phyloP scores from a whole-genome alignment of 2,329 filamentous ascomycete genomes.

The Exophiala phaeomuriformis region DNA sequence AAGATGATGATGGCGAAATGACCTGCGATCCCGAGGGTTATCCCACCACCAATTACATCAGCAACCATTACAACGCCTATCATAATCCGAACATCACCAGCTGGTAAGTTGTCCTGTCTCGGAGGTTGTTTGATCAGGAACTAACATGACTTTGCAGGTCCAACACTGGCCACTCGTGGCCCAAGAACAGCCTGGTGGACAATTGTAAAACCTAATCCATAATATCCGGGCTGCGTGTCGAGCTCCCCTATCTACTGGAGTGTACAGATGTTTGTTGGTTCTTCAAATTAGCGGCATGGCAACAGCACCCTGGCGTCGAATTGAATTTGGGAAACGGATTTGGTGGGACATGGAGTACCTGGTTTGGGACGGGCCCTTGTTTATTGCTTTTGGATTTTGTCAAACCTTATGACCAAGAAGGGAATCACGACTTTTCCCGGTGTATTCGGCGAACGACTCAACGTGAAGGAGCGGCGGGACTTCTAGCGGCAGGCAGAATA shows the following conservation, averaged over 20 bases:
- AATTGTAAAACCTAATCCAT: conserved; percentile 39
- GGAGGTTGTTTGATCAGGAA: background rate
- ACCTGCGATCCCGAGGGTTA: conserved; percentile 64
- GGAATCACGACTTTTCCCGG: conserved; percentile 19
- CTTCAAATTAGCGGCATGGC: conserved; percentile 23
- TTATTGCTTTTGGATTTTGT: conserved; percentile 14
- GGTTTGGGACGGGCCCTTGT: background rate
- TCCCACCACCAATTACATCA: conserved; percentile 61
- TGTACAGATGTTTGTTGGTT: conserved; percentile 22
- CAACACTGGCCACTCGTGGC: conserved; percentile 51
- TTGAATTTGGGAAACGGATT: conserved; percentile 13
- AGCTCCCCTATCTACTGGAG: conserved; percentile 8
- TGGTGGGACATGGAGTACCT: conserved; percentile 13
- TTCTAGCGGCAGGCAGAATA: background rate
- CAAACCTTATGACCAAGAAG: conserved; percentile 20
- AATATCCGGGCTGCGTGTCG: conserved; percentile 21
- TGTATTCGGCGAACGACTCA: conserved; percentile 11
- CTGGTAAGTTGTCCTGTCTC: conserved; percentile 45
- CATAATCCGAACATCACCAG: conserved; percentile 56
- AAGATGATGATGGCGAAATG: conserved; percentile 52
- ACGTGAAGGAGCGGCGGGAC: conserved; percentile 9
- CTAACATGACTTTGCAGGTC: conserved; percentile 32
- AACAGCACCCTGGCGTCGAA: conserved; percentile 18
- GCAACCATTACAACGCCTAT: conserved; percentile 54
- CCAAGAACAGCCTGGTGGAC: conserved; percentile 55